Percentiles rank a stretch among this genome's conserved stretches.
Evolutionary conservation across 2,329 filamentous ascomycete genomes (phyloP).

Genomic region (Exophiala alcalophila): DNA sequence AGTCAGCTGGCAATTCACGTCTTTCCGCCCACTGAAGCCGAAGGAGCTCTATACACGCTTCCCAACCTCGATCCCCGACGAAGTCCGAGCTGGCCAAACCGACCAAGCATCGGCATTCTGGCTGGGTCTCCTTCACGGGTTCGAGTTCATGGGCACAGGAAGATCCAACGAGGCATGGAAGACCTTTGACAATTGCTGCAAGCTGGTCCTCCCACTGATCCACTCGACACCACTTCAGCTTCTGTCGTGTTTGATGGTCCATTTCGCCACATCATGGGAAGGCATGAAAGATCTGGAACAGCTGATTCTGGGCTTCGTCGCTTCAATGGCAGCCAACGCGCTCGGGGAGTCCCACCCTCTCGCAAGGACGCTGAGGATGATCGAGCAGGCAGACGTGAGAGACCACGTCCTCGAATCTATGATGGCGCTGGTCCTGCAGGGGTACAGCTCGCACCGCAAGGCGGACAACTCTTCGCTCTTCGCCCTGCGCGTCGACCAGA

Average conservation of each 20-base stretch:
- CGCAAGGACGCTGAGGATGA: conserved; percentile 7
- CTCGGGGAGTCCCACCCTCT: conserved; percentile 17
- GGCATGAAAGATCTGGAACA: conserved; percentile 16
- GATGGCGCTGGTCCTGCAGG: conserved; percentile 20
- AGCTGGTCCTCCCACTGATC: conserved; percentile 21
- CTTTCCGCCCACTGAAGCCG: conserved; percentile 16
- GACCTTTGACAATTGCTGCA: conserved; percentile 16
- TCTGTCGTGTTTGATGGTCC: conserved; percentile 19
- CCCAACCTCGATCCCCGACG: conserved; percentile 11
- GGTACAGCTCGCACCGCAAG: conserved; percentile 14
- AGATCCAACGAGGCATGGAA: conserved; percentile 12
- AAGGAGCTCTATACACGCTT: conserved; percentile 19
- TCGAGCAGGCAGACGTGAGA: conserved; percentile 4
- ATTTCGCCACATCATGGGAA: conserved; percentile 22
- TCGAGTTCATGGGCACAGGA: conserved; percentile 10
- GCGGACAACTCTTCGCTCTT: conserved; percentile 20
- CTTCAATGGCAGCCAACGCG: conserved; percentile 15
- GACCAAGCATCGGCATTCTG: conserved; percentile 25
- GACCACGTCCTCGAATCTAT: conserved; percentile 17
- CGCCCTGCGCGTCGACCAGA: conserved; percentile 22
- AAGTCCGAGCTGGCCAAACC: conserved; percentile 14
- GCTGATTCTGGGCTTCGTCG: conserved; percentile 15
- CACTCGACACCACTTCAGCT: conserved; percentile 20
- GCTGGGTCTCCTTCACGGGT: conserved; percentile 18
- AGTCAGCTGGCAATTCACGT: conserved; percentile 21